Evolutionary conservation across 2,329 filamentous ascomycete genomes (phyloP).

Genomic region (Colletotrichum cereale): DNA sequence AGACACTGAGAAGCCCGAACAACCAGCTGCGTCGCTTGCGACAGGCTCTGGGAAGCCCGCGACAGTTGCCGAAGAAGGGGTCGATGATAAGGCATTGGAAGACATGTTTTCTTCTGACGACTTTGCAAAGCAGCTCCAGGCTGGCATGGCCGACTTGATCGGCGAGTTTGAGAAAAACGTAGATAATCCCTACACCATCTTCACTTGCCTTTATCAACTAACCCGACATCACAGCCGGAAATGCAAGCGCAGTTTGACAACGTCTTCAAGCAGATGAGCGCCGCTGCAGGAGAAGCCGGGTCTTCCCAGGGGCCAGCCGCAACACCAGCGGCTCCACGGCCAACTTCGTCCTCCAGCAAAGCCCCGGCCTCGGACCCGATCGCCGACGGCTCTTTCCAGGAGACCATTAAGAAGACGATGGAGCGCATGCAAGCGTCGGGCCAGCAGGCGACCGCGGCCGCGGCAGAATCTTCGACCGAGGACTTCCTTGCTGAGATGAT

Average conservation of each 20-base stretch:
- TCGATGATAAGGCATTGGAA: constrained; percentile 47
- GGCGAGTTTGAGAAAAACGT: constrained; percentile 71
- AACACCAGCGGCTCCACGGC: constrained; percentile 44
- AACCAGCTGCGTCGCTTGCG: constrained; percentile 27
- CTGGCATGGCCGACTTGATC: constrained; percentile 88
- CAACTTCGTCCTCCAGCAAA: constrained; percentile 43
- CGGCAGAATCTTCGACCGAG: constrained; percentile 74
- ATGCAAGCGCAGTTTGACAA: constrained; percentile 84
- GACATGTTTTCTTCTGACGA: constrained; percentile 76
- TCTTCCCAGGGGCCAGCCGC: constrained; percentile 41
- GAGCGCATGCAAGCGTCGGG: constrained; percentile 94
- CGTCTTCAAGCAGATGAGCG: constrained; percentile 79
- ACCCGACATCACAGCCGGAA: constrained; percentile 63
- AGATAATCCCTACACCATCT: neutral
- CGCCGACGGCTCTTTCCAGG: constrained; percentile 82
- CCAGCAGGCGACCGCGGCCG: constrained; percentile 84
- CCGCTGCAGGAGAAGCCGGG: constrained; percentile 55
- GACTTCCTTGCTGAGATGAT: constrained; percentile 94
- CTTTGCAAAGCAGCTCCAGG: constrained; percentile 88
- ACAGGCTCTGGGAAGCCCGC: constrained; percentile 44
- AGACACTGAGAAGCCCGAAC: constrained; percentile 56
- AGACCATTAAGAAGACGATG: constrained; percentile 94
- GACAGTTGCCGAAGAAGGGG: constrained; percentile 41
- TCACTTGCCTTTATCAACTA: neutral
- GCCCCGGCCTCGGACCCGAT: constrained; percentile 49